These are phyloP conservation scores for Exophiala aquamarina DNA, from an alignment of 2,329 filamentous ascomycete species.

Conservation along the genomic window DNA sequence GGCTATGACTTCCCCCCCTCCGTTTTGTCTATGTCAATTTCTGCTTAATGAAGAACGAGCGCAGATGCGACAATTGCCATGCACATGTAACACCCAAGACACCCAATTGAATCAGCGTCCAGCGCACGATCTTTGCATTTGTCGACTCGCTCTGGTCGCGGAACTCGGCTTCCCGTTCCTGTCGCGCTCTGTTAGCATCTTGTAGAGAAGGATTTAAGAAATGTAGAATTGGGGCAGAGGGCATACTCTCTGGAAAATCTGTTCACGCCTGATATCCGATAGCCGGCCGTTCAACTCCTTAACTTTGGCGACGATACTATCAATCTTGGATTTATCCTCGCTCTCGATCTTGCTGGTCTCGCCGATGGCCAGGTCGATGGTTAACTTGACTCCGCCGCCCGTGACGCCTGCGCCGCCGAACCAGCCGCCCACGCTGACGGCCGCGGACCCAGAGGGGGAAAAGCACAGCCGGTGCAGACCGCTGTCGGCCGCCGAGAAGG, in stretches of 20 bases:
- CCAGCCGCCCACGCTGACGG: conserved; percentile 68
- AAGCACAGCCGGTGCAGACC: conserved; percentile 97
- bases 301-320: conserved; percentile 83
- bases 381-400: conserved; percentile 75
- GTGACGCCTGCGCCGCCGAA: conserved; percentile 67
- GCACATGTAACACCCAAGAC: conserved; percentile 85
- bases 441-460: conserved; percentile 73
- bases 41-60: conserved; percentile 99
- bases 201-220: too few relatives aligned
- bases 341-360: conserved; percentile 93
- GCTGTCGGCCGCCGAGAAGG: conserved; percentile 90
- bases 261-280: conserved; percentile 86
- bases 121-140: conserved; percentile 87
- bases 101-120: conserved; percentile 86
- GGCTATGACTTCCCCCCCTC: too few relatives aligned
- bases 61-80: conserved; percentile 94
- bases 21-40: conserved; percentile 75
- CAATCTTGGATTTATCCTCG: conserved; percentile 87
- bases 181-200: too few relatives aligned
- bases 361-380: conserved; percentile 88
- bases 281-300: conserved; percentile 85
- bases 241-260: conserved; percentile 88
- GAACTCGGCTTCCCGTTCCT: conserved; percentile 98
- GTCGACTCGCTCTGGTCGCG: conserved; percentile 94
- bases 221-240: too few relatives aligned